These are phyloP conservation scores for Carpinus viminea DNA, from an alignment of 306 rosid species.

Conservation along the genomic window DNA sequence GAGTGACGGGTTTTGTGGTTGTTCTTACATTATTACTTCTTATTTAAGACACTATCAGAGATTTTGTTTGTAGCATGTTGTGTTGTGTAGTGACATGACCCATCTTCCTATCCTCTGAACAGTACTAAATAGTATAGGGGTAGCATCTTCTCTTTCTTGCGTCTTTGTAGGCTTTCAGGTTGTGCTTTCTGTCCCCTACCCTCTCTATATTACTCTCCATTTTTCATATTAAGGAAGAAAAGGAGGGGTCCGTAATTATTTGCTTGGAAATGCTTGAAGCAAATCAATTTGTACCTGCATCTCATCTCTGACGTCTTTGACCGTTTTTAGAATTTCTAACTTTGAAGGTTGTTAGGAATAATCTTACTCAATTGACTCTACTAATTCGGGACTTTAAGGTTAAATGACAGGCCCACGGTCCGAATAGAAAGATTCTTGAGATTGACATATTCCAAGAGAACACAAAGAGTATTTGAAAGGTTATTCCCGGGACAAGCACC, in stretches of 20 bases:
- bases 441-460: too few relatives aligned
- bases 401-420: too few relatives aligned
- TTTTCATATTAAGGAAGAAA: not conserved
- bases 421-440: too few relatives aligned
- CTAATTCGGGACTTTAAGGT: too few relatives aligned
- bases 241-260: not conserved
- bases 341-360: too few relatives aligned
- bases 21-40: not conserved
- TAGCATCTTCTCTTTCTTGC: constrained; percentile 10
- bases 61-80: constrained; percentile 6
- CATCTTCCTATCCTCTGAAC: constrained; percentile 7
- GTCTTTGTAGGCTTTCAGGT: constrained; percentile 7
- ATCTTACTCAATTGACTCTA: too few relatives aligned
- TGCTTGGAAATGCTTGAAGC: not conserved
- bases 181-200: constrained; percentile 7
- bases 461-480: too few relatives aligned
- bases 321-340: too few relatives aligned
- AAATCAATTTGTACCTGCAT: too few relatives aligned
- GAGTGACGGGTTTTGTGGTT: not conserved
- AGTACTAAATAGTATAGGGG: constrained; percentile 3
- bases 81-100: constrained; percentile 11
- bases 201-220: not conserved
- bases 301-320: too few relatives aligned
- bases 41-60: not conserved
- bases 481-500: too few relatives aligned